These are phyloP conservation scores for Boletus subparvulus DNA, from an alignment of 768 basidiomycete genomes.

Conservation along the genomic window DNA sequence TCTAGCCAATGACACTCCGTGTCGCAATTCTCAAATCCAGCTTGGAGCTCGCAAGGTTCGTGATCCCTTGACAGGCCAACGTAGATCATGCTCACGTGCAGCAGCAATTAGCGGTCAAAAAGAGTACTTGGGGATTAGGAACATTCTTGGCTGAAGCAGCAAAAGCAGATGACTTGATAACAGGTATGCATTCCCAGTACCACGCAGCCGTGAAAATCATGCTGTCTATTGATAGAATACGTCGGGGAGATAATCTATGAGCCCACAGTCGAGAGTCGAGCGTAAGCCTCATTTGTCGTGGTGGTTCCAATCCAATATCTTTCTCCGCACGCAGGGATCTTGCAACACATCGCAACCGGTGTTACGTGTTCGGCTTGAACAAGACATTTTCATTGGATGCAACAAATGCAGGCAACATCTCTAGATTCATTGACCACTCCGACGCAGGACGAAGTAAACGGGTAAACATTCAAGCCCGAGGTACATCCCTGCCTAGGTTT, in stretches of 20 bases:
- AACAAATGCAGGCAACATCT: slow-evolving; percentile 53
- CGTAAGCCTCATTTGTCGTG: slow-evolving; percentile 37
- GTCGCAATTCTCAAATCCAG: slow-evolving; percentile 53
- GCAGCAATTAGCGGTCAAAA: slow-evolving; percentile 44
- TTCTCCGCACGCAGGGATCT: slow-evolving; percentile 36
- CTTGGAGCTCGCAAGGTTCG: slow-evolving; percentile 44
- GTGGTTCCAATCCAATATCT: background rate
- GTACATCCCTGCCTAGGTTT: slow-evolving; percentile 31
- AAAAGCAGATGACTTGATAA: slow-evolving; percentile 46
- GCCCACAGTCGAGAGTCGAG: slow-evolving; percentile 48
- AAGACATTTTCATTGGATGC: slow-evolving; percentile 50
- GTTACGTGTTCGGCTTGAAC: slow-evolving; percentile 63
- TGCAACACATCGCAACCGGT: slow-evolving; percentile 49
- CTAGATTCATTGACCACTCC: slow-evolving; percentile 70
- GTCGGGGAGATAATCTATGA: slow-evolving; percentile 59
- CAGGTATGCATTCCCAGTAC: slow-evolving; percentile 30
- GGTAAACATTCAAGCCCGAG: slow-evolving; percentile 46
- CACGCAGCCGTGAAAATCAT: background rate
- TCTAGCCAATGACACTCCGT: slow-evolving; percentile 35
- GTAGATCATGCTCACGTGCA: slow-evolving; percentile 5
- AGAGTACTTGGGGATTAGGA: slow-evolving; percentile 53
- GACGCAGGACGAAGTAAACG: slow-evolving; percentile 14
- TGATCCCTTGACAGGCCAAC: background rate
- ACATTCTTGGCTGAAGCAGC: slow-evolving; percentile 49
- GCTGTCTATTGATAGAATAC: slow-evolving; percentile 49